These are phyloP conservation scores for Hypoxylon sp. DNA, from an alignment of 2,329 filamentous ascomycete species.

Conservation along the genomic window DNA sequence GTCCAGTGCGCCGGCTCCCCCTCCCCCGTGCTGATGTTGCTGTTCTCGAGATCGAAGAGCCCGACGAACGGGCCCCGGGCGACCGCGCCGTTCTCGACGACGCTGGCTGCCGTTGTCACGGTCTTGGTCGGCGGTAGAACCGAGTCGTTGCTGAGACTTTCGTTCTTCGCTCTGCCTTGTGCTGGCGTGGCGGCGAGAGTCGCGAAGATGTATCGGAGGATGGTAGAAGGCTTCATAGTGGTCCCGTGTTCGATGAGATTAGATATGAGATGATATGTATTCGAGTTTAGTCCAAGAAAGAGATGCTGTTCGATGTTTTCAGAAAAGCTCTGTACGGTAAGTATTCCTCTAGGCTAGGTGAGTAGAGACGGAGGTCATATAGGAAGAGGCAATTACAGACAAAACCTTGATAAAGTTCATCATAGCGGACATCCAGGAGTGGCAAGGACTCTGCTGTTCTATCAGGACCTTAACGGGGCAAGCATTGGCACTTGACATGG, in stretches of 20 bases:
- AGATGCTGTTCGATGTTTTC: background rate
- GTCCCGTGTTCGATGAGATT: background rate
- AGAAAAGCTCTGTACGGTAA: too few species aligned
- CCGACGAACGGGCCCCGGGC: background rate
- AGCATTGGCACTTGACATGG: too few species aligned
- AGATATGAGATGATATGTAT: background rate
- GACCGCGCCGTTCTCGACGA: background rate
- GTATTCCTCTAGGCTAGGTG: too few species aligned
- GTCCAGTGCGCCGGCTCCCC: background rate
- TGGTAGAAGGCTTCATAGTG: constrained; percentile 14
- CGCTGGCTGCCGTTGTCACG: background rate
- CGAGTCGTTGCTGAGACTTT: too few species aligned
- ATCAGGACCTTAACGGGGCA: too few species aligned
- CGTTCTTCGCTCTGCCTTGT: background rate
- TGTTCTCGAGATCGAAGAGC: background rate
- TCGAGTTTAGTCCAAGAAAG: background rate
- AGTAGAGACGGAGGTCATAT: too few species aligned
- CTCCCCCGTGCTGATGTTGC: background rate
- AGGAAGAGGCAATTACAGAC: too few species aligned
- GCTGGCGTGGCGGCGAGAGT: background rate
- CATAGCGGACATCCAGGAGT: too few species aligned
- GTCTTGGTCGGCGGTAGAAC: background rate
- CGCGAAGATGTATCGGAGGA: background rate
- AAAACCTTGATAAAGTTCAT: too few species aligned
- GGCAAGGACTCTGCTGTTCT: too few species aligned